Evolutionary conservation across 2,329 filamentous ascomycete genomes (phyloP), one percentile per base, ranked within the genome.

Genomic region (Penicillium sp.): DNA sequence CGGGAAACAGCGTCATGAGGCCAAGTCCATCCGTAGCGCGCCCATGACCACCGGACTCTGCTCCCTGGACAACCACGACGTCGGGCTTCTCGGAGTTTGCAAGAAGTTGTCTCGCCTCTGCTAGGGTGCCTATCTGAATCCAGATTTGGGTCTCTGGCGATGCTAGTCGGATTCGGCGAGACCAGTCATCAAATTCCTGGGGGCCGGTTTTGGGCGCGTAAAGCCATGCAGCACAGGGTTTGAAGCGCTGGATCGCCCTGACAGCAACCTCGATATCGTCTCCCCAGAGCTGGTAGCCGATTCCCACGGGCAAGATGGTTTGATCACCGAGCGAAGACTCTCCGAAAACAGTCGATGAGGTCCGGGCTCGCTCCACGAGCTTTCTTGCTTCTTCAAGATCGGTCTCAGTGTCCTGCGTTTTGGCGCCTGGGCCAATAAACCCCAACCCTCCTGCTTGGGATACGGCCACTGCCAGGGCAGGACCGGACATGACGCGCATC

Each of bases 401-500:
- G 0, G 45, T 37, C 3, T 55, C 41, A 3, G 64, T 61, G 26
- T 66, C 56, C 13, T 61, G 50, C 2, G 69, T 63, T 49, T 70
- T 69, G 25, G 61, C 84, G 0, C 81, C 80, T 0, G 83, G 82
- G 1, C 73, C 70, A 11, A 82, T 73, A 52, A 90, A 74, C 1
- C 73, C 79, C 0, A 79, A 54, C 1, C 76, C 77, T 1, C 78
- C 77, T 28, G 80, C 76, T 53, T 67, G 67, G 1, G 80, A 82
- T 11, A 88, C 76, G 32, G 81, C 77, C 13, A 82, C 70, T 2
- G 84, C 82, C 2, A 89, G 73, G 0, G 63, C 75, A 50, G 66
- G 78, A 59, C 68, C 76, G 52, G 76, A 71, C 54, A 88, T 81
- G 24, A 84, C 73, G 43, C 84, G 80, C 86, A 90, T 89, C 0